These are phyloP conservation scores for Debaryomyces sp. DNA, from an alignment of 1,139 yeast genomes.

Conservation along the genomic window DNA sequence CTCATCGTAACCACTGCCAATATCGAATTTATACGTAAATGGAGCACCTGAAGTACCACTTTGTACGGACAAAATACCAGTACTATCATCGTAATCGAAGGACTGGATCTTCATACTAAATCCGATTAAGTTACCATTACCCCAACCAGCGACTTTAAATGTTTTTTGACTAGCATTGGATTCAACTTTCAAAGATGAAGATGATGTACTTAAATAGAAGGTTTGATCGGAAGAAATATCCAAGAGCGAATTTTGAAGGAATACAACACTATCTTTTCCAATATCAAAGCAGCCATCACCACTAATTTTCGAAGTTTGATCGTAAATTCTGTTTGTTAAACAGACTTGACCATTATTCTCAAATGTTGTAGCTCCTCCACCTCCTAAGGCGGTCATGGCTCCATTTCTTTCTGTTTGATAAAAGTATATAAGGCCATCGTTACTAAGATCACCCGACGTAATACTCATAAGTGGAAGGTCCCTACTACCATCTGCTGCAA, in stretches of 20 bases:
- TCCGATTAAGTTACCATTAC: constrained; percentile 32
- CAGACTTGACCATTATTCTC: constrained; percentile 32
- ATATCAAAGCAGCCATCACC: constrained; percentile 25
- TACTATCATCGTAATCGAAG: constrained; percentile 15
- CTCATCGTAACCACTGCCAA: constrained; percentile 23
- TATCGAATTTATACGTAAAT: constrained; percentile 18
- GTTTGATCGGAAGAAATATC: constrained; percentile 8
- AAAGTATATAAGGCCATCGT: constrained; percentile 31
- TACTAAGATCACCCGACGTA: constrained; percentile 25
- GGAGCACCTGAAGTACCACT: constrained; percentile 2
- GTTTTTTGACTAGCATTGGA: constrained; percentile 23
- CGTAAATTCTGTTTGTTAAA: constrained; percentile 26
- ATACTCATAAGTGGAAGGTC: constrained; percentile 23
- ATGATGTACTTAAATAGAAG: constrained; percentile 4
- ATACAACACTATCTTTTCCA: constrained; percentile 20
- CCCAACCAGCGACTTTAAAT: constrained; percentile 33
- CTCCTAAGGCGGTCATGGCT: constrained; percentile 9
- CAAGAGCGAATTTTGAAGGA: constrained; percentile 11
- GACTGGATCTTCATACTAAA: constrained; percentile 20
- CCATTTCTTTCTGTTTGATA: constrained; percentile 19
- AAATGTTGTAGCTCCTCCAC: constrained; percentile 15
- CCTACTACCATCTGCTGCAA: constrained; percentile 26
- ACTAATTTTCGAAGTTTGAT: constrained; percentile 24
- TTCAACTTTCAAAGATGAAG: constrained; percentile 24
- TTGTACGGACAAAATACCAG: constrained; percentile 25